Evolutionary conservation across 2,329 filamentous ascomycete species (phyloP), one percentile per base, ranked within the genome.

Genomic region (Aspergillus sclerotialis): DNA sequence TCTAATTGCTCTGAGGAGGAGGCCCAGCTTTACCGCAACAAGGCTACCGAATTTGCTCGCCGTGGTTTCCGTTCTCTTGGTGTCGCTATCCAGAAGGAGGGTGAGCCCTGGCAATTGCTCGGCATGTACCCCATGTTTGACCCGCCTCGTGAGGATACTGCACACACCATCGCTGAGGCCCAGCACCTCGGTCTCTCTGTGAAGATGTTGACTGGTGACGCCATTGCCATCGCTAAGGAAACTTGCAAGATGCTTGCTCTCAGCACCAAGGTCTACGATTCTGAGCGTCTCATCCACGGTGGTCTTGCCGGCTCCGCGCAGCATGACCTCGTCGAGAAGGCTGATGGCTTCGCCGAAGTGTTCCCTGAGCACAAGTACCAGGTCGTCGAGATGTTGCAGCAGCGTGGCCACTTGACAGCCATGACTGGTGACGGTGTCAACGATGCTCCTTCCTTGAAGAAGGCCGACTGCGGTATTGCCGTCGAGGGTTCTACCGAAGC

Each of bases 191-290:
- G 82, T 70, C 80, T 86, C 21, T 78, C 76, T 46, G 82, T 86
- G 49, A 86, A 86, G 76, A 86, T 86, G 82, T 69, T 86, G 63
- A 86, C 82, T 67, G 82, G 82, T 75, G 82, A 86, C 58, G 82
- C 82, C 45, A 82, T 85, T 50, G 81, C 82, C 51, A 86, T 86
- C 47, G 82, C 82, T 39, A 85, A 85, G 70, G 82, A 86, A 67
- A 86, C 82, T 48, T 86, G 82, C 75, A 84, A 84, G 70, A 85
- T 85, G 78, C 72, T 86, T 59, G 80, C 81, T 47, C 76, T 86
- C 39, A 80, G 80, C 50, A 85, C 82, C 59, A 85, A 85, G 72
- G 82, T 87, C 47, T 86, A 86, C 72, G 84, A 85, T 70, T 85
- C 82, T 40, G 78, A 82, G 57, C 81, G 80, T 66, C 75, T 87